A percentile compares a stretch with the other conserved stretches of the same genome.
phyloP scores from a whole-genome alignment of 2,329 filamentous ascomycete species.

The Corinectria fuckeliana region DNA sequence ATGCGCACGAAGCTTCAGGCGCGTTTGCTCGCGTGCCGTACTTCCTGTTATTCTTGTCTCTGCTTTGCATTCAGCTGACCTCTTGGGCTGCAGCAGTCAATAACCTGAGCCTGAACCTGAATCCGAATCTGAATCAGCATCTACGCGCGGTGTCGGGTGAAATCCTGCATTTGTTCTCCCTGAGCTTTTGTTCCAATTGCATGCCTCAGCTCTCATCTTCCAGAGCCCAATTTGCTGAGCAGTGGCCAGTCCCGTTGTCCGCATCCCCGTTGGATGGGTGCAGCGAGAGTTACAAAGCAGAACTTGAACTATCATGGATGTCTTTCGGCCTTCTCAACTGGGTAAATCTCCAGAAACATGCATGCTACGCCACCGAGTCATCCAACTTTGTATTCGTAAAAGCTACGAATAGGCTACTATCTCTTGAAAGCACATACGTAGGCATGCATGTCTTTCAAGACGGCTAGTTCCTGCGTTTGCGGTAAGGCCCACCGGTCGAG shows the following conservation, averaged over 20 bases:
- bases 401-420: no score
- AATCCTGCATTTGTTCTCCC: neutral
- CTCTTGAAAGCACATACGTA: no score
- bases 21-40: neutral
- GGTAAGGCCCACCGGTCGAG: no score
- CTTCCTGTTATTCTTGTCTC: neutral
- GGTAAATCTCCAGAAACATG: neutral
- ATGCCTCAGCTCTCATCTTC: neutral
- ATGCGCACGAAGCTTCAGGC: no score
- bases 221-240: no score
- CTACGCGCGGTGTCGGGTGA: neutral
- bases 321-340: neutral
- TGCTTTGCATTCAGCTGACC: neutral
- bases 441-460: neutral
- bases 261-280: neutral
- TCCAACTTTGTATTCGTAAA: no score
- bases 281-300: neutral
- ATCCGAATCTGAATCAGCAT: neutral
- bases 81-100: neutral
- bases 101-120: neutral
- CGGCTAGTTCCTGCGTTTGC: neutral
- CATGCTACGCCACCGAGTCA: neutral
- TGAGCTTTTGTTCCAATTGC: no score
- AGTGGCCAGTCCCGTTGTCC: neutral
- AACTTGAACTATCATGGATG: neutral